Evolutionary conservation across 805 yeast genomes (phyloP).

Genomic region (Cyberlindnera mycetangii): DNA sequence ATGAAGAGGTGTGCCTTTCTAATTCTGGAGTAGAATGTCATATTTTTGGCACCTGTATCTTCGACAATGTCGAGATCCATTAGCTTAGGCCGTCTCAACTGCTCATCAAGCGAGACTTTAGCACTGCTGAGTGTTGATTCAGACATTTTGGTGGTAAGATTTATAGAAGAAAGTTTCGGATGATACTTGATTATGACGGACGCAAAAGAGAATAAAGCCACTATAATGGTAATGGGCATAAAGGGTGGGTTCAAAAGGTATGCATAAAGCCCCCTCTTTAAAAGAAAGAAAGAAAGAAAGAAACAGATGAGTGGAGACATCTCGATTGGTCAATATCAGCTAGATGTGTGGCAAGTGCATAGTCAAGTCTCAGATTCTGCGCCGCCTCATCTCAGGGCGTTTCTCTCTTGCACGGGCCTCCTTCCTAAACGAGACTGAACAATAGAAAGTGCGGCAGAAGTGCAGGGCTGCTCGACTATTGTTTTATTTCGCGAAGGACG

Average conservation of each 20-base stretch:
- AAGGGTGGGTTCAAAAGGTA: neutral
- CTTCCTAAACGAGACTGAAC: neutral
- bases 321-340: too few species aligned
- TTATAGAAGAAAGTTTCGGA: neutral
- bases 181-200: too few species aligned
- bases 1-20: constrained; percentile 22
- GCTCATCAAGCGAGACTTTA: neutral
- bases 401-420: neutral
- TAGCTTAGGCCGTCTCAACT: neutral
- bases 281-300: too few species aligned
- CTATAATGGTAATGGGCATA: too few species aligned
- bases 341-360: neutral
- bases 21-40: constrained; percentile 7
- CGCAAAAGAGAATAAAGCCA: too few species aligned
- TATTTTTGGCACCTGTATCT: constrained; percentile 1
- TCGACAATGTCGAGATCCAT: constrained; percentile 19
- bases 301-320: too few species aligned
- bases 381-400: neutral
- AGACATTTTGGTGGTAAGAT: constrained; percentile 17
- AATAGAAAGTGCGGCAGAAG: neutral
- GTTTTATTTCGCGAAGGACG: too few species aligned
- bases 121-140: constrained; percentile 5
- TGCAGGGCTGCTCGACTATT: neutral
- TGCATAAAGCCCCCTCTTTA: neutral
- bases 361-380: neutral